A percentile compares a stretch with the other conserved stretches of the same genome.
Evolutionary conservation across 139 green algal species (phyloP).

Genomic region (Chlamydomonas schloesseri): DNA sequence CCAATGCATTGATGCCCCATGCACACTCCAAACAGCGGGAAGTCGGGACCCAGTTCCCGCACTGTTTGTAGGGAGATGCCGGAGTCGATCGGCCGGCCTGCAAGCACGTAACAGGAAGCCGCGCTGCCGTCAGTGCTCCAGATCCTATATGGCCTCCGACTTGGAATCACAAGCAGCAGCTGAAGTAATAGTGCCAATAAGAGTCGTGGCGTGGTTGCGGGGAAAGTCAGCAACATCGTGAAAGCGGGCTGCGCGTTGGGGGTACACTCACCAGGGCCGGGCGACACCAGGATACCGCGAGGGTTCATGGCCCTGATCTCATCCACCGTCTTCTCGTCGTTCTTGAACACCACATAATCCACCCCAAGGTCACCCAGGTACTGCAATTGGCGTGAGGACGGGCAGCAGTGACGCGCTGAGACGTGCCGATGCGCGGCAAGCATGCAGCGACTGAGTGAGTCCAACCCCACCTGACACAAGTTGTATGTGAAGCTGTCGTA

Average conservation of each 20-base stretch:
- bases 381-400: slow-evolving; percentile 60
- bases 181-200: too few relatives aligned
- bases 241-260: too few relatives aligned
- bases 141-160: too few relatives aligned
- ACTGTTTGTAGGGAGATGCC: slow-evolving; percentile 95
- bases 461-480: slow-evolving; percentile 84
- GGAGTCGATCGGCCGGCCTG: slow-evolving; percentile 90
- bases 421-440: background rate
- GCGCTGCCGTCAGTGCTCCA: too few relatives aligned
- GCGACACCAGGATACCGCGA: slow-evolving; percentile 93
- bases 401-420: background rate
- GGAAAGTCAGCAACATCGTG: too few relatives aligned
- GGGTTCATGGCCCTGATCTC: slow-evolving; percentile 91
- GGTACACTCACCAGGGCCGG: slow-evolving; percentile 85
- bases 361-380: slow-evolving; percentile 95
- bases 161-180: too few relatives aligned
- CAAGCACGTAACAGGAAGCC: too few relatives aligned
- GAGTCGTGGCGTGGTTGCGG: too few relatives aligned
- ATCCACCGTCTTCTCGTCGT: slow-evolving; percentile 95
- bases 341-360: slow-evolving; percentile 94
- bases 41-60: slow-evolving; percentile 79
- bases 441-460: background rate
- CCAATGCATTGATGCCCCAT: slow-evolving; percentile 99
- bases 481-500: slow-evolving; percentile 99
- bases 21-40: slow-evolving; percentile 98